These are phyloP conservation scores for Porcisia deanei DNA, from an alignment of 208 protist genomes.

Conservation along the genomic window DNA sequence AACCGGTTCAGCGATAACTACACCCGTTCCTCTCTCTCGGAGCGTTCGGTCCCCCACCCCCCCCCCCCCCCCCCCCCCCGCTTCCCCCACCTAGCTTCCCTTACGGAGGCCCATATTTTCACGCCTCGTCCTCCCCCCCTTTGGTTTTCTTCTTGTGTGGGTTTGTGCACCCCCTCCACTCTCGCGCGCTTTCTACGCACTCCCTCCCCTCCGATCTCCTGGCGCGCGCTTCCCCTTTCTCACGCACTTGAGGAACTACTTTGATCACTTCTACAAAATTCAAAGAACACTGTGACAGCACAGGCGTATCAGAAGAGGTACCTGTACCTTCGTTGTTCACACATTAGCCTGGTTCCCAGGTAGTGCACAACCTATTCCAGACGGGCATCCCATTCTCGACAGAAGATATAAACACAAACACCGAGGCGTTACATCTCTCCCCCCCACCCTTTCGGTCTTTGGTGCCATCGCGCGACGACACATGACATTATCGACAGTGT, in stretches of 20 bases:
- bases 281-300: neutral
- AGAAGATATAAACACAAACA: neutral
- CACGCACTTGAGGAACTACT: neutral
- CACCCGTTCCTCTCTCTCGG: too few species aligned
- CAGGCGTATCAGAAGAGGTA: neutral
- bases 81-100: too few species aligned
- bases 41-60: too few species aligned
- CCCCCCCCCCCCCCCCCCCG: too few species aligned
- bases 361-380: neutral
- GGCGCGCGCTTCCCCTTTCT: neutral
- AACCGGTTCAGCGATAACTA: too few species aligned
- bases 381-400: too few species aligned
- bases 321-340: neutral
- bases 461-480: neutral
- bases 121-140: neutral
- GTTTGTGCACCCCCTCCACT: too few species aligned
- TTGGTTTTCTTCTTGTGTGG: neutral
- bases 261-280: neutral
- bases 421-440: neutral
- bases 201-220: neutral
- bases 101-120: too few species aligned
- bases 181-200: neutral
- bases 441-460: neutral
- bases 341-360: neutral
- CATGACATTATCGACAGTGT: neutral